phyloP scores from a whole-genome alignment of 2,329 filamentous ascomycete genomes.

The Penicillium frequentans region DNA sequence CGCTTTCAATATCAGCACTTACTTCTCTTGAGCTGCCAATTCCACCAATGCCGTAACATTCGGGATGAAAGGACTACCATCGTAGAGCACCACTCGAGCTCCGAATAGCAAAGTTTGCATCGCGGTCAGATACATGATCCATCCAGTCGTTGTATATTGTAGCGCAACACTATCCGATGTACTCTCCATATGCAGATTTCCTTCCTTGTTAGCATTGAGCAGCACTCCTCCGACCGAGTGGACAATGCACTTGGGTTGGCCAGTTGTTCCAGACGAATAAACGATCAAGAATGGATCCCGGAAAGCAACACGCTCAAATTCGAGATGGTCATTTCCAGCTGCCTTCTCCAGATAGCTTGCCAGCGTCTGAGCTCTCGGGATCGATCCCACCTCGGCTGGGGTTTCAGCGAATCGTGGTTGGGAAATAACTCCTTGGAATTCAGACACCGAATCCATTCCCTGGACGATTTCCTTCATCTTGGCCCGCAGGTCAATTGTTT shows the following conservation, averaged over 20 bases:
- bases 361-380: conserved; percentile 9
- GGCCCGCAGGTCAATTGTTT: conserved; percentile 65
- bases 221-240: conserved; percentile 57
- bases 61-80: conserved; percentile 77
- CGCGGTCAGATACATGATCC: conserved; percentile 81
- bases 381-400: conserved; percentile 11
- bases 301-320: conserved; percentile 65
- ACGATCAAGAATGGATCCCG: conserved; percentile 75
- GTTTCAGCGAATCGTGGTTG: conserved; percentile 10
- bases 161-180: conserved; percentile 46
- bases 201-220: conserved; percentile 58
- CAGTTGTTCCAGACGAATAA: conserved; percentile 79
- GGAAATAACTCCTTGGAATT: conserved; percentile 55
- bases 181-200: conserved; percentile 51
- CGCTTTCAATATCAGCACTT: not conserved
- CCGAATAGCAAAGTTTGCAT: conserved; percentile 62
- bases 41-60: conserved; percentile 54
- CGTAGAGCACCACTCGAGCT: conserved; percentile 68
- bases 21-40: conserved; percentile 56
- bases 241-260: conserved; percentile 81
- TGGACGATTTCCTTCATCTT: conserved; percentile 69
- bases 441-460: conserved; percentile 60
- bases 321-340: conserved; percentile 35
- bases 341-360: conserved; percentile 8
- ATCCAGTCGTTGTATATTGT: conserved; percentile 71